A percentile compares a stretch with the other conserved stretches of the same genome.
phyloP scores from a whole-genome alignment of 2,329 filamentous ascomycete species.

The Aspergillus hiratsukae region DNA sequence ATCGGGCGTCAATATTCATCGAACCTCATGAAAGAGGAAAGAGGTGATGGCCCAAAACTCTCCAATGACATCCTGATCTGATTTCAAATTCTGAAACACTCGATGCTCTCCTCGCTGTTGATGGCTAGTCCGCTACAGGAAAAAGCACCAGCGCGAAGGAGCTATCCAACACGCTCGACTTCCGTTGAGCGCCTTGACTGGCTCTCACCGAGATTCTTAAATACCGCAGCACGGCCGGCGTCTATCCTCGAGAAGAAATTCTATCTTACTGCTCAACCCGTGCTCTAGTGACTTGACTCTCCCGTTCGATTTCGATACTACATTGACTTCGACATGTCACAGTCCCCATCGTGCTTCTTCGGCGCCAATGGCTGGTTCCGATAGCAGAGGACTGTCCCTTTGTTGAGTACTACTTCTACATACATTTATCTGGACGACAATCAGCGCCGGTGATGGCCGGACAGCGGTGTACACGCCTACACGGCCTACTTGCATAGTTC shows the following conservation, averaged over 20 bases:
- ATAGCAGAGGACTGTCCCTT: too few relatives aligned
- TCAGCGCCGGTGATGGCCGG: not conserved
- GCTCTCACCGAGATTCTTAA: not conserved
- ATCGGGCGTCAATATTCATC: not conserved
- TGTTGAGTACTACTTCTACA: too few relatives aligned
- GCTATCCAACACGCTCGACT: not conserved
- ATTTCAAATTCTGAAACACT: not conserved
- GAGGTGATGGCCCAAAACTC: not conserved
- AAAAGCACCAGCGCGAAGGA: not conserved
- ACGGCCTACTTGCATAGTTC: not conserved
- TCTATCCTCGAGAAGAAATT: not conserved
- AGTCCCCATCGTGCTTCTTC: not conserved
- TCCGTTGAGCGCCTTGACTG: not conserved
- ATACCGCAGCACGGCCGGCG: not conserved
- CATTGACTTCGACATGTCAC: not conserved
- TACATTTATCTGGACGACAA: not conserved
- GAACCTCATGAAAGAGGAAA: not conserved
- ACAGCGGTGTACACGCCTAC: not conserved
- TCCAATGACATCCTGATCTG: not conserved
- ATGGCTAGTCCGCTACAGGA: not conserved
- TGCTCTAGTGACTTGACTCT: not conserved
- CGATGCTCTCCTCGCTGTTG: not conserved
- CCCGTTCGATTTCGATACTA: too few relatives aligned
- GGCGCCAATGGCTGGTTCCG: not conserved
- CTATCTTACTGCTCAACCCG: not conserved